phyloP scores from a whole-genome alignment of 179 eudicot species.

The Silene noctiflora region DNA sequence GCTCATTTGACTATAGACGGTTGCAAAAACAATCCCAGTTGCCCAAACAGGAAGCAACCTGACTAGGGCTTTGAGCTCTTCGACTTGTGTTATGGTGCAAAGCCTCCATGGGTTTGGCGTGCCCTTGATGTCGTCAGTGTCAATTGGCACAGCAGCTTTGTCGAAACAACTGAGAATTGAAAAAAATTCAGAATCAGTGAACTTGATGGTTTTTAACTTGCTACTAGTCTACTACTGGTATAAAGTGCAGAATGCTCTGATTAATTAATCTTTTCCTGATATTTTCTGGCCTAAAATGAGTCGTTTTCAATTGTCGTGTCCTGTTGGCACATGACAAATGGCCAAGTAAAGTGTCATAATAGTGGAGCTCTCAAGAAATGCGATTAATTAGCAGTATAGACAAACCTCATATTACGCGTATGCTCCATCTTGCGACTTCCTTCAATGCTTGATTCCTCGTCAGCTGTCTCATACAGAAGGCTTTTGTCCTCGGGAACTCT shows the following conservation, averaged over 20 bases:
- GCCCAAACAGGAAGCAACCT: constrained; percentile 57
- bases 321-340: too few species aligned
- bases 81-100: constrained; percentile 60
- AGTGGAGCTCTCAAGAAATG: neutral
- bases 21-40: constrained; percentile 48
- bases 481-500: constrained; percentile 42
- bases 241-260: neutral
- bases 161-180: constrained; percentile 29
- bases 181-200: neutral
- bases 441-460: constrained; percentile 40
- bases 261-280: neutral
- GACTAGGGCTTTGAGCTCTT: constrained; percentile 49
- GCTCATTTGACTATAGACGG: constrained; percentile 38
- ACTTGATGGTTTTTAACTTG: neutral
- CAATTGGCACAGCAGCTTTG: constrained; percentile 49
- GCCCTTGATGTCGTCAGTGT: constrained; percentile 31
- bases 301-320: too few species aligned
- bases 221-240: too few species aligned
- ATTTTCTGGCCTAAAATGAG: too few species aligned
- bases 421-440: constrained; percentile 65
- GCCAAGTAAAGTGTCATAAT: neutral
- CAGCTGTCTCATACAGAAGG: constrained; percentile 42
- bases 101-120: constrained; percentile 43
- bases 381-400: neutral
- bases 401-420: constrained; percentile 42